A percentile compares a stretch with the other conserved stretches of the same genome.
Evolutionary conservation across 1,139 yeast species (phyloP).

Genomic region (Arxiozyma bovina): DNA sequence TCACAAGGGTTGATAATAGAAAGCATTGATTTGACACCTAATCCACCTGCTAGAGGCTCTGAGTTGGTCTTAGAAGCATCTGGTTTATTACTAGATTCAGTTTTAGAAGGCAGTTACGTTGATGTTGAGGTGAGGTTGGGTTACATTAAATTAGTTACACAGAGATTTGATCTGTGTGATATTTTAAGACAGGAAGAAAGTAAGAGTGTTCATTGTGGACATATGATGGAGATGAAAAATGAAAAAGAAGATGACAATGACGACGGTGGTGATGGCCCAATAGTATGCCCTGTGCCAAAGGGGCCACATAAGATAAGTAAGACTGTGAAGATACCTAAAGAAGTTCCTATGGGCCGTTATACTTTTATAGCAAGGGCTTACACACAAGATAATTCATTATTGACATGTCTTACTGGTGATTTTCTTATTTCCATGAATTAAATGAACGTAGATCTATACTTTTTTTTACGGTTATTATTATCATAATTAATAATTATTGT

Average conservation of each 20-base stretch:
- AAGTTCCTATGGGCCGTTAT: constrained; percentile 93
- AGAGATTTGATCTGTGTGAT: constrained; percentile 86
- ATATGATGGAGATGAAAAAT: not conserved
- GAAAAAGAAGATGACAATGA: constrained; percentile 50
- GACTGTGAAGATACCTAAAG: constrained; percentile 75
- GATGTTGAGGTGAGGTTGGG: constrained; percentile 91
- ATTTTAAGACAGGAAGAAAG: constrained; percentile 40
- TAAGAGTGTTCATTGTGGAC: not conserved
- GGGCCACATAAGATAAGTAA: constrained; percentile 63
- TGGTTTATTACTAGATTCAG: constrained; percentile 48
- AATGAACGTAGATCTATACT: no score
- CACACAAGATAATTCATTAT: constrained; percentile 63
- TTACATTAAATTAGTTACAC: constrained; percentile 74
- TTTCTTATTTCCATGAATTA: constrained; percentile 46
- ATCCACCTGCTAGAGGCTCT: constrained; percentile 78
- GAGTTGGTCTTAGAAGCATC: constrained; percentile 70
- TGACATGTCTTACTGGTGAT: constrained; percentile 79
- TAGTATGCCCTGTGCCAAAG: constrained; percentile 62
- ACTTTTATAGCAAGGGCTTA: constrained; percentile 80
- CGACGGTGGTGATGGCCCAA: constrained; percentile 31
- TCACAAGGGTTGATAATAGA: constrained; percentile 58
- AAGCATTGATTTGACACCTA: constrained; percentile 58
- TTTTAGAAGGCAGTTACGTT: constrained; percentile 82
- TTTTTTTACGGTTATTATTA: no score
- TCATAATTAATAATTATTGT: no score